phyloP scores from a whole-genome alignment of 805 yeast genomes.

The Saturnispora besseyi region DNA sequence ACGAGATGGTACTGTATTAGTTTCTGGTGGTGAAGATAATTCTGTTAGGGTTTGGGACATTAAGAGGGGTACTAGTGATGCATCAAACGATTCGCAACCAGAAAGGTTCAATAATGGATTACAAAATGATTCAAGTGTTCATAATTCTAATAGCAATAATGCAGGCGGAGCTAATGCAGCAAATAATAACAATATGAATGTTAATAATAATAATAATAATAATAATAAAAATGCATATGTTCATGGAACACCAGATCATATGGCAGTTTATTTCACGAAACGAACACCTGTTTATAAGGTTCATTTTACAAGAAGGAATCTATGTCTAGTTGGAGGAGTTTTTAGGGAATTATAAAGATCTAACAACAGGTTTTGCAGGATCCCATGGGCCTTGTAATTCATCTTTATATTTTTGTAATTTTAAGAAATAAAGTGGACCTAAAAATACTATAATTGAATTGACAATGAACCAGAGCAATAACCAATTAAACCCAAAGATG shows the following conservation, averaged over 20 bases:
- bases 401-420: slow-evolving; percentile 69
- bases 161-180: slow-evolving; percentile 3
- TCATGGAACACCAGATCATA: slow-evolving; percentile 51
- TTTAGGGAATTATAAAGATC: slow-evolving; percentile 39
- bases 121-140: background rate
- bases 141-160: slow-evolving; percentile 11
- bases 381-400: slow-evolving; percentile 94
- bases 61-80: slow-evolving; percentile 70
- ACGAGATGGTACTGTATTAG: slow-evolving; percentile 79
- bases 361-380: slow-evolving; percentile 63
- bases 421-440: slow-evolving; percentile 63
- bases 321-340: slow-evolving; percentile 91
- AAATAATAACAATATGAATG: slow-evolving; percentile 15
- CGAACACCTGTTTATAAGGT: slow-evolving; percentile 91
- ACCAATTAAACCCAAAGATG: slow-evolving; percentile 33
- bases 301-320: slow-evolving; percentile 81
- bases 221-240: slow-evolving; percentile 47
- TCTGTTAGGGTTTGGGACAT: slow-evolving; percentile 96
- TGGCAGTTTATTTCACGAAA: slow-evolving; percentile 90
- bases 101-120: slow-evolving; percentile 44
- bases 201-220: slow-evolving; percentile 14
- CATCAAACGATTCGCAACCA: slow-evolving; percentile 19
- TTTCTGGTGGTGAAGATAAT: slow-evolving; percentile 88
- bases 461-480: slow-evolving; percentile 41
- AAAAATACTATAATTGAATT: slow-evolving; percentile 42